A percentile compares a stretch with the other conserved stretches of the same genome.
These are phyloP conservation scores for Yarrowia porcina DNA, from an alignment of 805 yeast species.

Conservation along the genomic window DNA sequence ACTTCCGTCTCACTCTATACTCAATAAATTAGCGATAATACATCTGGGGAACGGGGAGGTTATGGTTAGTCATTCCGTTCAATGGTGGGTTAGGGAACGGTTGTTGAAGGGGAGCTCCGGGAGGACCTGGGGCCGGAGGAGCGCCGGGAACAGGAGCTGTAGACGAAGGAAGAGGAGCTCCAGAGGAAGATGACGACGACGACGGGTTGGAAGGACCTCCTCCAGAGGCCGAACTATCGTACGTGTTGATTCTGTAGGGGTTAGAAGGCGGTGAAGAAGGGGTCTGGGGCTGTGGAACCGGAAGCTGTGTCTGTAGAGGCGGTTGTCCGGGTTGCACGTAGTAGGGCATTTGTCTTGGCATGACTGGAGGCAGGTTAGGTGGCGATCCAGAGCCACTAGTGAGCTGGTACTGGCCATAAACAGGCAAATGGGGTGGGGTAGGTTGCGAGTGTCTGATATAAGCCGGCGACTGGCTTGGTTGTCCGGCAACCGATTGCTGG, in stretches of 20 bases:
- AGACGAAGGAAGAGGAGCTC: background rate
- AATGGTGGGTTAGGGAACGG: constrained; percentile 6
- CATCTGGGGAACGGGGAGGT: constrained; percentile 23
- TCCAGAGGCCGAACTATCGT: too few species aligned
- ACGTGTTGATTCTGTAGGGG: constrained; percentile 18
- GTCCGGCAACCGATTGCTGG: background rate
- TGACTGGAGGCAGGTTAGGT: constrained; percentile 13
- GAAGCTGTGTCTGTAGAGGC: constrained; percentile 3
- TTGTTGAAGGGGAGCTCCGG: background rate
- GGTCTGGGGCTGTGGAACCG: background rate
- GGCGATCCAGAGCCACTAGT: background rate
- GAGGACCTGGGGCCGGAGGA: background rate
- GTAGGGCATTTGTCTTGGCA: constrained; percentile 20
- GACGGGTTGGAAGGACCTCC: too few species aligned
- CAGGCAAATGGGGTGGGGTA: constrained; percentile 19
- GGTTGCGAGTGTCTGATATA: constrained; percentile 8
- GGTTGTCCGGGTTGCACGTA: constrained; percentile 17
- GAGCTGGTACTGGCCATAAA: constrained; percentile 21
- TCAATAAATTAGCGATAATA: constrained; percentile 25
- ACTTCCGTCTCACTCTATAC: background rate
- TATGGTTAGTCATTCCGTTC: constrained; percentile 13
- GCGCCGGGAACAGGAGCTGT: background rate
- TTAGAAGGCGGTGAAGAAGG: background rate
- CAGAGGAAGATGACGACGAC: too few species aligned
- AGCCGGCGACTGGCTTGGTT: background rate